Evolutionary conservation across 116 monocot species (phyloP).

Genomic region (Posidonia oceanica): DNA sequence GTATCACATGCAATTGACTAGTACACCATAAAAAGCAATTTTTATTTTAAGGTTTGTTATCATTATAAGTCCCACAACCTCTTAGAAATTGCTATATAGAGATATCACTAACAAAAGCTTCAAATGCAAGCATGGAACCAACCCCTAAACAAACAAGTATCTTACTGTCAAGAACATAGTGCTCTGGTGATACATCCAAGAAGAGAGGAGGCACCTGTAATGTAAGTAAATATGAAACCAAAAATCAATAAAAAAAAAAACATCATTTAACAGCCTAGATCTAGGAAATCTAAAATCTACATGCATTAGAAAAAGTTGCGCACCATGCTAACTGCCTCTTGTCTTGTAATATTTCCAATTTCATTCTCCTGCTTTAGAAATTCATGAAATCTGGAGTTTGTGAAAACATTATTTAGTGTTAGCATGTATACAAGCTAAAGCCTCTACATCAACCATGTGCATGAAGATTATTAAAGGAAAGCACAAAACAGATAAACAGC

Average conservation of each 20-base stretch:
- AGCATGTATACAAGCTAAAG: background rate
- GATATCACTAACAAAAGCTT: background rate
- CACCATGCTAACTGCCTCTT: slow-evolving; percentile 99
- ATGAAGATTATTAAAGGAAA: background rate
- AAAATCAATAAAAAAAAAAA: background rate
- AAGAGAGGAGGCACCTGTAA: slow-evolving; percentile 90
- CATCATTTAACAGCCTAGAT: background rate
- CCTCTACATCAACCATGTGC: background rate
- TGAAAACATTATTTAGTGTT: background rate
- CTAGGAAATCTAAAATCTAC: background rate
- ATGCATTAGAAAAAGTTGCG: background rate
- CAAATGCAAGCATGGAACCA: background rate
- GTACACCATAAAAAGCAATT: no score
- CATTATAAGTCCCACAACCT: no score
- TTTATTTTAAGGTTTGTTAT: no score
- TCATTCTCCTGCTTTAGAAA: slow-evolving; percentile 96
- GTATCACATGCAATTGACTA: no score
- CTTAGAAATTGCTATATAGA: background rate
- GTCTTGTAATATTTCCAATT: slow-evolving; percentile 94
- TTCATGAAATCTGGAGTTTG: slow-evolving; percentile 77
- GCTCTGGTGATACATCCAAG: slow-evolving; percentile 81
- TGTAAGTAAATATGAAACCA: slow-evolving; percentile 2
- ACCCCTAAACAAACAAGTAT: slow-evolving; percentile 1
- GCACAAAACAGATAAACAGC: background rate
- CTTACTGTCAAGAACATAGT: slow-evolving; percentile 95